Evolutionary conservation across 345 rosid genomes (phyloP).

Genomic region (Salix dunnii): DNA sequence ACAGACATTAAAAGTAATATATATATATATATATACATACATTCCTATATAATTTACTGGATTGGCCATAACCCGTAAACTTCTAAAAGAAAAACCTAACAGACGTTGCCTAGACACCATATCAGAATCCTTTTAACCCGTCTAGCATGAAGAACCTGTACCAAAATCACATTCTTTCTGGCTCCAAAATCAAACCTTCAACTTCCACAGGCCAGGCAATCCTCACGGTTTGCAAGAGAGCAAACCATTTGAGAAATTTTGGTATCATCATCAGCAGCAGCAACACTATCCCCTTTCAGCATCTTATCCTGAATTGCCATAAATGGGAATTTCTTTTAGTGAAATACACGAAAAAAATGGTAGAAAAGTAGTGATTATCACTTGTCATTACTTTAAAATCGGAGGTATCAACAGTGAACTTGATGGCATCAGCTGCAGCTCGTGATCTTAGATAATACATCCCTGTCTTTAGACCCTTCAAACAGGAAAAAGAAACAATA

Average conservation of each 20-base stretch:
- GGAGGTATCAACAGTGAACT: slow-evolving; percentile 88
- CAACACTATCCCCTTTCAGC: slow-evolving; percentile 18
- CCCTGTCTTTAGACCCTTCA: slow-evolving; percentile 82
- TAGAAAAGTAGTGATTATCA: not conserved
- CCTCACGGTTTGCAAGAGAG: slow-evolving; percentile 77
- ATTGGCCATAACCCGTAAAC: not conserved
- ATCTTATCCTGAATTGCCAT: slow-evolving; percentile 37
- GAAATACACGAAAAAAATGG: not conserved
- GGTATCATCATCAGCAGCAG: slow-evolving; percentile 40
- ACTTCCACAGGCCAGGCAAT: slow-evolving; percentile 86
- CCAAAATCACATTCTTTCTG: not conserved
- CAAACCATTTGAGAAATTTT: slow-evolving; percentile 87
- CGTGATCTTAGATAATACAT: slow-evolving; percentile 90
- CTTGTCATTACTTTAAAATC: slow-evolving; percentile 45
- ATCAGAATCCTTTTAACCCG: no score
- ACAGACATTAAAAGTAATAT: not conserved
- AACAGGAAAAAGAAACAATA: not conserved
- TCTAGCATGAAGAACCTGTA: not conserved
- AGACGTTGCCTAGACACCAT: not conserved
- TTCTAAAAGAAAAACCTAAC: not conserved
- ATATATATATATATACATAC: not conserved
- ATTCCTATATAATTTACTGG: not conserved
- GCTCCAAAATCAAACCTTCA: slow-evolving; percentile 17
- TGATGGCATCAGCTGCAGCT: slow-evolving; percentile 98
- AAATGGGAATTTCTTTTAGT: not conserved